These are phyloP conservation scores for Pseudogymnoascus sp. DNA, from an alignment of 2,329 filamentous ascomycete species.

Conservation along the genomic window DNA sequence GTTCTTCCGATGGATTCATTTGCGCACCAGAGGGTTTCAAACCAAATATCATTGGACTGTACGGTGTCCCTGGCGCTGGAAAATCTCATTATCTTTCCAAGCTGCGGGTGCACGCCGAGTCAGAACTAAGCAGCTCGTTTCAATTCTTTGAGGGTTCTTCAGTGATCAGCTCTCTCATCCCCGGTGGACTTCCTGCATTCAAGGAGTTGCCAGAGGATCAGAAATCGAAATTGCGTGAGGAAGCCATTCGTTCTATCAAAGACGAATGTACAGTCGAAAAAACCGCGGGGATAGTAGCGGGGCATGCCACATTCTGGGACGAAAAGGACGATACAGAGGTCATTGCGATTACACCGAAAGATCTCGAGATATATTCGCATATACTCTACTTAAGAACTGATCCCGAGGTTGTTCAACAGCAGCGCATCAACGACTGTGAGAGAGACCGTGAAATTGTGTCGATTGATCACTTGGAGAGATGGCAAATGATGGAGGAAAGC, in stretches of 20 bases:
- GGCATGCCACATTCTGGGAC: constrained; percentile 48
- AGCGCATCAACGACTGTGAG: constrained; percentile 30
- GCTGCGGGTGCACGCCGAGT: constrained; percentile 30
- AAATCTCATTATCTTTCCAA: constrained; percentile 39
- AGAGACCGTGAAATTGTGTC: constrained; percentile 30
- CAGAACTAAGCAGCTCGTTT: constrained; percentile 27
- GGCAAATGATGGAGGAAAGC: constrained; percentile 37
- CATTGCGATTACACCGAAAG: constrained; percentile 35
- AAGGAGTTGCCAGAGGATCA: constrained; percentile 28
- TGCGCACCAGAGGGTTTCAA: constrained; percentile 16
- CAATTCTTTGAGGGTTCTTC: constrained; percentile 45
- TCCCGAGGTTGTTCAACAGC: constrained; percentile 30
- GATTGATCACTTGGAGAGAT: constrained; percentile 33
- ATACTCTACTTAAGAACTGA: constrained; percentile 47
- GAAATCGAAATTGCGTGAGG: constrained; percentile 33
- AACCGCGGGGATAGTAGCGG: constrained; percentile 40
- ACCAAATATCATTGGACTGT: constrained; percentile 41
- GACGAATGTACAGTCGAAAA: constrained; percentile 28
- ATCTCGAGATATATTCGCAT: constrained; percentile 44
- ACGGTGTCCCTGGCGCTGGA: constrained; percentile 46
- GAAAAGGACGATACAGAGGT: constrained; percentile 28
- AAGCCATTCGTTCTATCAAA: constrained; percentile 38
- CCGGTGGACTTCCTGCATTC: constrained; percentile 42
- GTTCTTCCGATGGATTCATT: not conserved
- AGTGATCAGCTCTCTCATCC: constrained; percentile 34